Evolutionary conservation across 2,329 filamentous ascomycete species (phyloP).

Genomic region (Exophiala viscosa): DNA sequence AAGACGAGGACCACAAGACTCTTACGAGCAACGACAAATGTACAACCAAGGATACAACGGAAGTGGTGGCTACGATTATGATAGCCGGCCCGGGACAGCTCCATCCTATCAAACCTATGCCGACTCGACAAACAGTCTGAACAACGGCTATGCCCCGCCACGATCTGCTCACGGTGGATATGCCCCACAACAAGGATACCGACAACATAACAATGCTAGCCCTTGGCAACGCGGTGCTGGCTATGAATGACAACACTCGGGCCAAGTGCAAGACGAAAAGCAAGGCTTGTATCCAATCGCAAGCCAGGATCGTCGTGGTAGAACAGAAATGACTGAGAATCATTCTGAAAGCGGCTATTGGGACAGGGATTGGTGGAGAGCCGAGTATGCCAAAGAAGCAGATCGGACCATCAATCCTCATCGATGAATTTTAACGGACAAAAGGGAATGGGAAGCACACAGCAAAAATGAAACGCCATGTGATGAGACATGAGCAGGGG

Average conservation of each 20-base stretch:
- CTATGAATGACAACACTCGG: conserved; percentile 53
- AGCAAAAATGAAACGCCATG: background rate
- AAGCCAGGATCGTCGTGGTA: conserved; percentile 13
- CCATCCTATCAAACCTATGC: conserved; percentile 30
- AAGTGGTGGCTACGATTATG: conserved; percentile 21
- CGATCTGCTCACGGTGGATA: conserved; percentile 25
- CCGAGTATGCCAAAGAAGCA: conserved; percentile 11
- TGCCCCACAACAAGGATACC: conserved; percentile 35
- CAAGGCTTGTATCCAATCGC: background rate
- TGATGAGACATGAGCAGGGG: conserved; percentile 13
- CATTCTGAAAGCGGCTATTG: conserved; percentile 26
- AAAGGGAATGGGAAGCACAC: background rate
- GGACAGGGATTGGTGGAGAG: conserved; percentile 29
- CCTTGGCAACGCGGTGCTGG: conserved; percentile 65
- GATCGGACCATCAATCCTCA: background rate
- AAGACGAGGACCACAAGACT: conserved; percentile 37
- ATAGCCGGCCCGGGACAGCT: conserved; percentile 27
- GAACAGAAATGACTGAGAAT: conserved; percentile 19
- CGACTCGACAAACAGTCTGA: conserved; percentile 28
- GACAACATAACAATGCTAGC: conserved; percentile 52
- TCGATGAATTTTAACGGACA: background rate
- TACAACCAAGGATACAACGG: conserved; percentile 29
- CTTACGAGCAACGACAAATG: conserved; percentile 22
- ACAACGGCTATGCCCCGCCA: conserved; percentile 19
- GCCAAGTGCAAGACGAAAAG: conserved; percentile 12